phyloP scores from a whole-genome alignment of 371 early-diverging fungal species.

The Mucor indicus region DNA sequence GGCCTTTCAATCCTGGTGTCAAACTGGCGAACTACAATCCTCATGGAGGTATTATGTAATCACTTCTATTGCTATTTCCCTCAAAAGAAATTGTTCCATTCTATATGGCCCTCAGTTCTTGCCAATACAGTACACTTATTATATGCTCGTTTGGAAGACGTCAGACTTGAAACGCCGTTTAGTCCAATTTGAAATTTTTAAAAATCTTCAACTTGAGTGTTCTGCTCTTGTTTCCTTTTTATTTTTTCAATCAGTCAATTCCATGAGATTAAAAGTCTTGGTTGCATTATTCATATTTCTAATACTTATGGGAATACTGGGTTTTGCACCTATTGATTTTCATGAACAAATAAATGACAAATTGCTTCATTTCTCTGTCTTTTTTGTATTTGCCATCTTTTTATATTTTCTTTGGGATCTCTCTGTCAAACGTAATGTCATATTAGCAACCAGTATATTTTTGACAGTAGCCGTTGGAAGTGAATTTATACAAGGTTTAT shows the following conservation, averaged over 20 bases:
- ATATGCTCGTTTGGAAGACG: no score
- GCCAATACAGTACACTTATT: no score
- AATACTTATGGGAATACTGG: slow-evolving; percentile 37
- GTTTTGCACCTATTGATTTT: slow-evolving; percentile 44
- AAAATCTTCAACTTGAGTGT: no score
- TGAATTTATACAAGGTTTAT: slow-evolving; percentile 43
- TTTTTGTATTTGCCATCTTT: slow-evolving; percentile 31
- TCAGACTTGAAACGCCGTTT: no score
- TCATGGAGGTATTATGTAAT: no score
- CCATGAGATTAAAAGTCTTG: slow-evolving; percentile 38
- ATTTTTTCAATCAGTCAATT: no score
- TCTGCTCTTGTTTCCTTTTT: not conserved
- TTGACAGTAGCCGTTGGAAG: slow-evolving; percentile 30
- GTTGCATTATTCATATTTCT: slow-evolving; percentile 32
- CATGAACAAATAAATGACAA: slow-evolving; percentile 41
- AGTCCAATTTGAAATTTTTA: no score
- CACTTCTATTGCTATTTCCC: no score
- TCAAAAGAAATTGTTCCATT: no score
- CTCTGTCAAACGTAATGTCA: slow-evolving; percentile 33
- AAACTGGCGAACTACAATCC: no score
- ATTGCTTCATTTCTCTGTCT: slow-evolving; percentile 34
- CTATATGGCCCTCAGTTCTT: no score
- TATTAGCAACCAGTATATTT: slow-evolving; percentile 22
- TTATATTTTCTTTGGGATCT: slow-evolving; percentile 48
- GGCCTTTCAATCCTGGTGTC: no score